Percentiles rank a stretch among this genome's conserved stretches.
Evolutionary conservation across 148 eudicot species (phyloP).

Genomic region (Rhododendron williamsianum): DNA sequence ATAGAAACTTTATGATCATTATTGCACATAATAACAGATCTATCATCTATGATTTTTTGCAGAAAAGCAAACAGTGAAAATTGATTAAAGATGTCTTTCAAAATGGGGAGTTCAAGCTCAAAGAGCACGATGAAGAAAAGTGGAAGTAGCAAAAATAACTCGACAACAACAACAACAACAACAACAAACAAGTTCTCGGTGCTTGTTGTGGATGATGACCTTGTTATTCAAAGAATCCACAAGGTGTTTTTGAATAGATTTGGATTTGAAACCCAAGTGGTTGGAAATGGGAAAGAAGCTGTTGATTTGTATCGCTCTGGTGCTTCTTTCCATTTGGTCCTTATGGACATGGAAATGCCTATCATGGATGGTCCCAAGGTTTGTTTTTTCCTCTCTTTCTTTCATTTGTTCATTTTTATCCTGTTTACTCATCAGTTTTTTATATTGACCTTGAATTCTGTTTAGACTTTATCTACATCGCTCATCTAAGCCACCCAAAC

Average conservation of each 20-base stretch:
- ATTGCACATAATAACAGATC: no score
- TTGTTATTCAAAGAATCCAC: slow-evolving; percentile 9
- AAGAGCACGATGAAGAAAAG: background rate
- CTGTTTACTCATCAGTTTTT: background rate
- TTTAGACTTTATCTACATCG: no score
- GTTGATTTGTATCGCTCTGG: slow-evolving; percentile 15
- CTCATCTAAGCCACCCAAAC: no score
- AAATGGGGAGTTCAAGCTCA: background rate
- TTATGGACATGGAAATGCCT: slow-evolving; percentile 29
- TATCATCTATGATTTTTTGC: background rate
- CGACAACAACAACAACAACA: background rate
- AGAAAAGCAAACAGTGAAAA: background rate
- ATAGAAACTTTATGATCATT: background rate
- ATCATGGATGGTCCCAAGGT: slow-evolving; percentile 27
- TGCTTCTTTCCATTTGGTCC: slow-evolving; percentile 19
- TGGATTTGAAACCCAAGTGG: slow-evolving; percentile 17
- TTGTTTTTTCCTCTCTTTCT: background rate
- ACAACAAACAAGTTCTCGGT: background rate
- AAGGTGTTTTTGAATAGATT: background rate
- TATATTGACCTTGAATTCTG: background rate
- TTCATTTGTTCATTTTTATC: background rate
- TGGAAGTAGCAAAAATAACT: background rate
- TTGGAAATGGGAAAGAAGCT: slow-evolving; percentile 23
- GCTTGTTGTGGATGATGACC: slow-evolving; percentile 24
- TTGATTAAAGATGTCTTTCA: background rate